Evolutionary conservation across 352 stramenopile species (phyloP), one percentile per base, ranked within the genome.

Genomic region (Saprolegnia diclina): DNA sequence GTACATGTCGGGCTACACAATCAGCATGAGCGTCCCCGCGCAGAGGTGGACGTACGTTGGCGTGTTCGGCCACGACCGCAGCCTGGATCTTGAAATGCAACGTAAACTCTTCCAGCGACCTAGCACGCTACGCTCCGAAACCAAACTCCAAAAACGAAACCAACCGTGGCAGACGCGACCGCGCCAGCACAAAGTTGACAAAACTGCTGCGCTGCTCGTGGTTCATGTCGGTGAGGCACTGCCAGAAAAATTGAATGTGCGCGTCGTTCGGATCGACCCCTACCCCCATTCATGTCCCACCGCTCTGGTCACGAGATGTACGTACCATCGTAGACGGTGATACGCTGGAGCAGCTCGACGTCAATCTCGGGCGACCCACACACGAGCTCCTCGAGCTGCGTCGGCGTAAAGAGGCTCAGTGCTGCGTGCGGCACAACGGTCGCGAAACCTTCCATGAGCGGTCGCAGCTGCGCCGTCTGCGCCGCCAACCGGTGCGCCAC

Each of bases 151-250:
- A 35, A 35, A 35, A 35, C n/a, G n/a, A 29, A 16, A 50, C 16
- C 21, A 57, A 68, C 62, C 81, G 71, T 19, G 91, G 91, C 42
- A 97, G 76, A 46, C 87, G 79, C 65, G 83, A 93, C 32, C 89
- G 78, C 52, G 88, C 91, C 76, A 85, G 94, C 10, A 94, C 90
- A 82, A 97, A 97, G 72, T 94, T 87, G 18, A 97, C 70, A 67
- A 97, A 97, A 13, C 73, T 54, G 52, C 85, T 91, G 7, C 85
- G 67, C 64, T 96, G 83, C 44, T 81, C 78, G 21, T 82, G 83
- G 9, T 74, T 90, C 75, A 95, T 90, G 71, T 91, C 87, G 11
- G 78, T 72, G 38, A 97, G 72, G 48, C 82, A 82, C 37, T 95
- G 78, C 88, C 88, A 97, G 72, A 97, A 95, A 59, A 74, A 82